Conservation (phyloP, 78 protist species). For the Cavenderia fasciculata region DNA sequence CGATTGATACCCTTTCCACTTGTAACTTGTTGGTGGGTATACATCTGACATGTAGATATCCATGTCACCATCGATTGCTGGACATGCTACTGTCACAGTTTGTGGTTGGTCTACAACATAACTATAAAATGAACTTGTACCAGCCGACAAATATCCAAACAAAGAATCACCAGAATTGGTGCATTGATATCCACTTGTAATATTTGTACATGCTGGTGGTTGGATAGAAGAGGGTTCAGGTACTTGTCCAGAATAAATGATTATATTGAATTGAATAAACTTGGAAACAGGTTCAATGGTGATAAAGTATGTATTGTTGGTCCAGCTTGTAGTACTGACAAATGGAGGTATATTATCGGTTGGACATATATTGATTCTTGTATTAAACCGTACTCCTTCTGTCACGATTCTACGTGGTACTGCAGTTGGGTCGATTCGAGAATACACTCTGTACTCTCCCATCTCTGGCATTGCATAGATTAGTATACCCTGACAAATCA, state of each 20-base stretch:
- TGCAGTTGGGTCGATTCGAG: too few species aligned
- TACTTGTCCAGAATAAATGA: too few species aligned
- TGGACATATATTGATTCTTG: constrained; percentile 68
- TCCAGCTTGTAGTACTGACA: background rate
- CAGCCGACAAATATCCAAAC: background rate
- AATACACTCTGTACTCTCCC: too few species aligned
- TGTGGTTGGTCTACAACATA: constrained; percentile 7
- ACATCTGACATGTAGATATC: constrained; percentile 52
- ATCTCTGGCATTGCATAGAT: too few species aligned
- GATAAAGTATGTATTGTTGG: constrained; percentile 34
- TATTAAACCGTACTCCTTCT: too few species aligned
- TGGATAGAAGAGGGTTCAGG: too few species aligned
- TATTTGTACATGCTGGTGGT: background rate
- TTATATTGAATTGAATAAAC: too few species aligned
- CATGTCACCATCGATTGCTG: constrained; percentile 33
- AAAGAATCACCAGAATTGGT: constrained; percentile 21
- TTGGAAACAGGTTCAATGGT: background rate
- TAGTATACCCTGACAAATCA: too few species aligned
- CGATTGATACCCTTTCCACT: too few species aligned
- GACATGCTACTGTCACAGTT: constrained; percentile 4
- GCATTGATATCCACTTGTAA: background rate
- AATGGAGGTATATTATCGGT: constrained; percentile 37
- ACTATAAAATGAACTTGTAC: too few species aligned
- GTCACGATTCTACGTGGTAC: too few species aligned
- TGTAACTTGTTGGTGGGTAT: too few species aligned